Percentiles rank a stretch among this genome's conserved stretches.
Evolutionary conservation across 2,329 filamentous ascomycete genomes (phyloP).

Genomic region (Colletotrichum sp.): DNA sequence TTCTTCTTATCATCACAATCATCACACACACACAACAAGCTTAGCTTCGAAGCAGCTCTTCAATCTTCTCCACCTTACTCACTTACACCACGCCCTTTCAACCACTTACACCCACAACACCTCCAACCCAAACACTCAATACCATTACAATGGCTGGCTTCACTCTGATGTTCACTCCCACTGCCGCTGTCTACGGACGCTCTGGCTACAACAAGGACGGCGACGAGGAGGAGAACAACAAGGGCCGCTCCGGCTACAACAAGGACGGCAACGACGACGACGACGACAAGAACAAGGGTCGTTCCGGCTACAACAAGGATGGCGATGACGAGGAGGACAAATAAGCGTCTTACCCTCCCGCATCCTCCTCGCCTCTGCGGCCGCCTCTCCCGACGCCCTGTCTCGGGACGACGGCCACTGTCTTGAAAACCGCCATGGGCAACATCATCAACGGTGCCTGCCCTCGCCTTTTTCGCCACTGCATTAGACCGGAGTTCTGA

Average conservation of each 20-base stretch:
- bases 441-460: neutral
- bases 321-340: constrained; percentile 41
- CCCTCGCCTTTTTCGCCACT: neutral
- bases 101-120: constrained; percentile 26
- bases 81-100: constrained; percentile 27
- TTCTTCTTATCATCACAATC: neutral
- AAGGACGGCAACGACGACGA: constrained; percentile 37
- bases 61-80: neutral
- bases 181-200: constrained; percentile 43
- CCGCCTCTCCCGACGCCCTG: neutral
- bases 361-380: neutral
- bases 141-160: constrained; percentile 41
- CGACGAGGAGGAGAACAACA: constrained; percentile 32
- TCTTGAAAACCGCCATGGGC: neutral
- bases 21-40: constrained; percentile 8
- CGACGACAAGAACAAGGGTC: constrained; percentile 43
- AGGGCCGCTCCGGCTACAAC: constrained; percentile 48
- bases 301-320: constrained; percentile 53
- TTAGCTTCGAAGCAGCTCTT: neutral
- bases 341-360: constrained; percentile 21
- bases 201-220: constrained; percentile 48
- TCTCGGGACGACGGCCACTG: neutral
- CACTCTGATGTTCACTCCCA: constrained; percentile 32
- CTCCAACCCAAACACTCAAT: constrained; percentile 19
- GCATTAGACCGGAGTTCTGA: constrained; percentile 19